Base-by-base conservation (phyloP, 1,284 basidiomycete species). In the Trametes versicolor region DNA sequence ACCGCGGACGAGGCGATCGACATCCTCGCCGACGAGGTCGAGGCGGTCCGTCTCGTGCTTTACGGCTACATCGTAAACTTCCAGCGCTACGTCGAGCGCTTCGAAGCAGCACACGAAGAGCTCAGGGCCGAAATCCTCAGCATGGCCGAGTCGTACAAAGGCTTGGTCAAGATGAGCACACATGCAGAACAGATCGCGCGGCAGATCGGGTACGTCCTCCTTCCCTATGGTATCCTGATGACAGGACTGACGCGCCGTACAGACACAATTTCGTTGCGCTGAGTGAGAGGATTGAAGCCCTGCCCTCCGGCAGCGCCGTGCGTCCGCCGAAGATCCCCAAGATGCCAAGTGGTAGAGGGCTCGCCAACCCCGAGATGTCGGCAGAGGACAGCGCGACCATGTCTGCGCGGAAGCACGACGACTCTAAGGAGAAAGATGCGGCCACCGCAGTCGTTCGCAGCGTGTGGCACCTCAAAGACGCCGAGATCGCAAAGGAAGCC, bases 11-110 rank as follows among this genome's bases (percentile, higher is more conserved):
- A 66, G 36, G 60, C 59, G 12, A 36, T 69, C 52, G 65, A 67
- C 51, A 23, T 65, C 9, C 60, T 69, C 17, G 65, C 68, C 21
- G 52, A 63, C 41, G 68, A 69, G 58, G 43, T 69, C 21, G 68
- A 62, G 36, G 63, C 48, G 2, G 60, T 69, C 49, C 62, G 61
- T 10, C 60, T 57, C 37, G 50, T 69, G 19, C 45, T 69, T 19
- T 25, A 63, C 48, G 68, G 68, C 19, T 69, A 65, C 43, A 54
- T 64, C 51, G 45, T 54, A 10, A 59, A 57, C 55, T 56, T 62
- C 60, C 32, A 53, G 56, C 56, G 49, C 39, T 63, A 68, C 57
- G 60, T 54, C 27, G 64, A 60, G 25, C 59, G 58, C 48, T 57
- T 61, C 29, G 62, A 68, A 19, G 51, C 29, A 6, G 34, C 57